Evolutionary conservation across 2,329 filamentous ascomycete species (phyloP), one percentile per base, ranked within the genome.

Genomic region (Talaromyces sp.): DNA sequence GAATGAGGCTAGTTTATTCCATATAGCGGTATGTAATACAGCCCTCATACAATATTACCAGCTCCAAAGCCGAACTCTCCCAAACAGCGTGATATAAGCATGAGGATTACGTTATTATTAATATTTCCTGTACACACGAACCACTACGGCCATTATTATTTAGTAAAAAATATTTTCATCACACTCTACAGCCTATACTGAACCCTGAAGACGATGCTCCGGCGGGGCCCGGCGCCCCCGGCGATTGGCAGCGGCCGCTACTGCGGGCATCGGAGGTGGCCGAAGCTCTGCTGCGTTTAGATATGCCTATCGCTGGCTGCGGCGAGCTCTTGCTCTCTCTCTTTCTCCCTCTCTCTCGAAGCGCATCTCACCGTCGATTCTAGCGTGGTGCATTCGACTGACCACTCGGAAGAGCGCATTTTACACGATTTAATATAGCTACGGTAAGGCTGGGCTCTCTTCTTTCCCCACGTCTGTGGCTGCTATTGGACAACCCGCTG

Each of bases 241-340:
- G 25, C 25, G 25, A 53, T 30, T 30, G 55, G 36, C 36, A 53
- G 49, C 70, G 68, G 60, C 65, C 62, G 47, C 33, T 27, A 58
- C 36, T 65, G 68, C 73, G 73, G 73, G 65, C 69, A 67, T 75
- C 73, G 73, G 73, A 75, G 73, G 64, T 72, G 70, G 69, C 73
- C 73, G 73, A 75, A 59, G 25, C 15, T n/a, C 13, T 53, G 17
- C 19, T 15, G 44, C 44, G 44, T 13, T 51, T 51, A 51, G 44
- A 28, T 27, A n/a, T 66, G 63, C 55, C 58, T 33, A 53, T 61
- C 27, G 32, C 30, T 54, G 32, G 27, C 52, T 30, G 22, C 27
- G 17, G 9, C 52, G 15, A 54, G 52, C 27, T 54, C 52, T 54
- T 19, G 42, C 7, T 44, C 42, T 36, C n/a, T 11, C 42, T n/a